Conservation (phyloP, 371 early-diverging fungal genomes). For the Gilbertella persicaria region DNA sequence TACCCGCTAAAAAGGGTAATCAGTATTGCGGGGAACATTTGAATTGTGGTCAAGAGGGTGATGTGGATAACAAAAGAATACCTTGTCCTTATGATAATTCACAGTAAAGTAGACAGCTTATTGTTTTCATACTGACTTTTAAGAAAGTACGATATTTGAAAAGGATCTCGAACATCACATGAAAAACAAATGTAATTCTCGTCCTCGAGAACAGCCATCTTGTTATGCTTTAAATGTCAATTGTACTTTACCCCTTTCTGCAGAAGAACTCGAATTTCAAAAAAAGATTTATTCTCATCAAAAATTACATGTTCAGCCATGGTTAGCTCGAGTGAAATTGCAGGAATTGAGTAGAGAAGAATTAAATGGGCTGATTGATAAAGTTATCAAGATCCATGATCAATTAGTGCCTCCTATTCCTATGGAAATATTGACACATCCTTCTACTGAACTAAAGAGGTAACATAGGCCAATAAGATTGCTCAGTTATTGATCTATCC, state of each 20-base stretch:
- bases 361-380: constrained; percentile 47
- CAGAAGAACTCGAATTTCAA: constrained; percentile 49
- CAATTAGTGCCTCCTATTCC: constrained; percentile 46
- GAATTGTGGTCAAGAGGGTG: constrained; percentile 29
- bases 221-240: constrained; percentile 61
- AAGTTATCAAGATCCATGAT: constrained; percentile 43
- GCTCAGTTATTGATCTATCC: neutral
- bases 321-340: constrained; percentile 52
- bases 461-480: constrained; percentile 17
- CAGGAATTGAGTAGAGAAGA: constrained; percentile 40
- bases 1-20: constrained; percentile 56
- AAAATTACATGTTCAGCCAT: constrained; percentile 44
- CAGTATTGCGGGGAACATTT: constrained; percentile 82
- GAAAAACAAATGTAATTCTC: constrained; percentile 65
- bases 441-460: constrained; percentile 51
- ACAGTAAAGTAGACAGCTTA: constrained; percentile 50
- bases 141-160: constrained; percentile 63
- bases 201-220: constrained; percentile 55
- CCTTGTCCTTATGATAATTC: constrained; percentile 83
- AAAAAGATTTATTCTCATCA: constrained; percentile 45
- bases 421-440: constrained; percentile 47
- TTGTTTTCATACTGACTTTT: neutral
- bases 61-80: constrained; percentile 45
- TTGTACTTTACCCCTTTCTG: constrained; percentile 50
- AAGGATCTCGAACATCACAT: constrained; percentile 69